Evolutionary conservation across 306 rosid species (phyloP).

Genomic region (Rubus parviflorus): DNA sequence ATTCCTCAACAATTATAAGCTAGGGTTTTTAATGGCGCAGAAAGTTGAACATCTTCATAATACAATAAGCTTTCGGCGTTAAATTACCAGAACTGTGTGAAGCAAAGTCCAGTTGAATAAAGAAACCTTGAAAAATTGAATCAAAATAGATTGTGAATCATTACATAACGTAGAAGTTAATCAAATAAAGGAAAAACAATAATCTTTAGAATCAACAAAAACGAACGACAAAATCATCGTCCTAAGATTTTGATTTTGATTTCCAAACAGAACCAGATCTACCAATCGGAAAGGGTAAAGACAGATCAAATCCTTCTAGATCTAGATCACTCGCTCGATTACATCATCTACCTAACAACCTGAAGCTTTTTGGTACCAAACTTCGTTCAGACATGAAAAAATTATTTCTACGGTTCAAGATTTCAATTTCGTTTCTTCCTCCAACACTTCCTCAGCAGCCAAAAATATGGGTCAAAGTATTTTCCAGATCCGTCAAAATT

Average conservation of each 20-base stretch:
- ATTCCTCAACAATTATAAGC: not conserved
- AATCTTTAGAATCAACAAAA: not conserved
- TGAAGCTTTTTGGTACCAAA: too few relatives aligned
- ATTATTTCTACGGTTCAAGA: not conserved
- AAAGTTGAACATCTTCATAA: not conserved
- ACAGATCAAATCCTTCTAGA: not conserved
- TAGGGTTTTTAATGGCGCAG: not conserved
- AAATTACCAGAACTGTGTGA: not conserved
- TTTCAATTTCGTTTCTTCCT: not conserved
- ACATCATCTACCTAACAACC: not conserved
- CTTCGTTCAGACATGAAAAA: not conserved
- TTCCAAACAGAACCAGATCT: constrained; percentile 20
- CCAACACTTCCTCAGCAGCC: not conserved
- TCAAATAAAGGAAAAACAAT: not conserved
- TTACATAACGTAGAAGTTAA: not conserved
- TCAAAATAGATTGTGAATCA: not conserved
- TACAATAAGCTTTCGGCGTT: not conserved
- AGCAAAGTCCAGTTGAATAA: not conserved
- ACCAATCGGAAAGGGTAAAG: not conserved
- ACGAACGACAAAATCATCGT: not conserved
- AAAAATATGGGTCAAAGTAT: not conserved
- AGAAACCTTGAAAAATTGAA: too few relatives aligned
- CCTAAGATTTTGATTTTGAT: not conserved
- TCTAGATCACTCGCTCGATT: not conserved
- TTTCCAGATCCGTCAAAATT: not conserved